Conservation (phyloP, 1,284 basidiomycete species). For the Athelia sp. region DNA sequence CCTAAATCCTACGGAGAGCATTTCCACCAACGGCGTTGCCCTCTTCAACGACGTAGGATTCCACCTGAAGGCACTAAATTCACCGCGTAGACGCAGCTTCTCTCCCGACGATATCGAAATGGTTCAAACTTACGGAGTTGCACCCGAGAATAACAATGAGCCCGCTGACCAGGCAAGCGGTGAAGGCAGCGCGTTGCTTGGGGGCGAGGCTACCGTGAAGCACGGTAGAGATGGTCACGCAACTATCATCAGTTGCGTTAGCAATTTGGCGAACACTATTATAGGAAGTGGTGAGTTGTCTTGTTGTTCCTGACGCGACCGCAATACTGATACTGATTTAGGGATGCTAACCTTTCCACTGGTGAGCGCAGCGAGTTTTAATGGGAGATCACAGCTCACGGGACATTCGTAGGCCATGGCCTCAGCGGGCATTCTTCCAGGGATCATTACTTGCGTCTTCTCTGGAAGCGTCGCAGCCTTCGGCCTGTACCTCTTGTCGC, state of each 20-base stretch:
- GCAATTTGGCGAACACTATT: conserved; percentile 83
- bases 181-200: conserved; percentile 52
- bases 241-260: conserved; percentile 58
- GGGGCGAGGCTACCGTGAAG: conserved; percentile 29
- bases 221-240: conserved; percentile 57
- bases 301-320: conserved; percentile 3
- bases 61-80: too few relatives aligned
- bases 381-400: too few relatives aligned
- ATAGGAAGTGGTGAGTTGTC: conserved; percentile 76
- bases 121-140: conserved; percentile 61
- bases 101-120: conserved; percentile 45
- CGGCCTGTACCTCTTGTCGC: conserved; percentile 85
- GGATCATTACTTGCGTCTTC: conserved; percentile 83
- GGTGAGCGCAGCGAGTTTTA: conserved; percentile 34
- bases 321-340: conserved; percentile 19
- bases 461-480: conserved; percentile 81
- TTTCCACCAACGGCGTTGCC: too few relatives aligned
- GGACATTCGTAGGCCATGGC: conserved; percentile 66
- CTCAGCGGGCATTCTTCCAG: conserved; percentile 81
- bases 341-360: conserved; percentile 83
- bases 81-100: not conserved
- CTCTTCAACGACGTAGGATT: too few relatives aligned
- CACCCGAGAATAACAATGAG: conserved; percentile 24
- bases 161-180: conserved; percentile 12
- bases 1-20: too few relatives aligned